Evolutionary conservation across 2,329 filamentous ascomycete species (phyloP).

Genomic region (Colletotrichum higginsianum): DNA sequence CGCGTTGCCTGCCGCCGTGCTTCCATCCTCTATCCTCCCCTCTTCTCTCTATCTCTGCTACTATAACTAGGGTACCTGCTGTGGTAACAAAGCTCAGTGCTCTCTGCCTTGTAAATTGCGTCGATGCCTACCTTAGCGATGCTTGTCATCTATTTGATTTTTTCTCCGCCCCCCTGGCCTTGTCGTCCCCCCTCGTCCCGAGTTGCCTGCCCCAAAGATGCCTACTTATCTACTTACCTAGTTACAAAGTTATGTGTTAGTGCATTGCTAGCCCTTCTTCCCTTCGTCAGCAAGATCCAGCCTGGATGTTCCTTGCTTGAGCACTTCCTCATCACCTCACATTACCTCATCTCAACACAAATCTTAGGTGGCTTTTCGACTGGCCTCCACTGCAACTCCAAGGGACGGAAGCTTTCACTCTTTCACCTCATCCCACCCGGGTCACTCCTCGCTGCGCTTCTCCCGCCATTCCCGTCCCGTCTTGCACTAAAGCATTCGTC

Average conservation of each 20-base stretch:
- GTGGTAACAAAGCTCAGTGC: not conserved
- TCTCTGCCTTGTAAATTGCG: not conserved
- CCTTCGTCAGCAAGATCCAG: not conserved
- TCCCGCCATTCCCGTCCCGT: slow-evolving; percentile 34
- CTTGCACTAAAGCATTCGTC: slow-evolving; percentile 26
- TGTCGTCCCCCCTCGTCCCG: not conserved
- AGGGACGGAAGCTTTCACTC: slow-evolving; percentile 25
- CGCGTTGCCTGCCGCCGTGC: no score
- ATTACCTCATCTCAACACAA: slow-evolving; percentile 29
- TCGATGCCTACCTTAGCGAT: not conserved
- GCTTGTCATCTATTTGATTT: not conserved
- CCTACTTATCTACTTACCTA: not conserved
- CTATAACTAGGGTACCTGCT: not conserved
- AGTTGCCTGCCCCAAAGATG: not conserved
- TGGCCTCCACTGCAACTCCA: slow-evolving; percentile 26
- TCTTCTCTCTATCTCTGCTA: no score
- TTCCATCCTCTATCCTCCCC: no score
- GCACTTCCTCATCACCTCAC: slow-evolving; percentile 20
- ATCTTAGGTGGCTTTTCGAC: slow-evolving; percentile 2
- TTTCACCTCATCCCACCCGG: slow-evolving; percentile 16
- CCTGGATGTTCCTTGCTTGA: slow-evolving; percentile 7
- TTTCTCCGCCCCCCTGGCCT: slow-evolving; percentile 1
- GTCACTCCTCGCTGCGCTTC: slow-evolving; percentile 25
- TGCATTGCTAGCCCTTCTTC: not conserved
- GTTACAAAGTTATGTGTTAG: no score